Evolutionary conservation across 768 basidiomycete species (phyloP), one percentile per base, ranked within the genome.

Genomic region (Boletus tomentosulus): DNA sequence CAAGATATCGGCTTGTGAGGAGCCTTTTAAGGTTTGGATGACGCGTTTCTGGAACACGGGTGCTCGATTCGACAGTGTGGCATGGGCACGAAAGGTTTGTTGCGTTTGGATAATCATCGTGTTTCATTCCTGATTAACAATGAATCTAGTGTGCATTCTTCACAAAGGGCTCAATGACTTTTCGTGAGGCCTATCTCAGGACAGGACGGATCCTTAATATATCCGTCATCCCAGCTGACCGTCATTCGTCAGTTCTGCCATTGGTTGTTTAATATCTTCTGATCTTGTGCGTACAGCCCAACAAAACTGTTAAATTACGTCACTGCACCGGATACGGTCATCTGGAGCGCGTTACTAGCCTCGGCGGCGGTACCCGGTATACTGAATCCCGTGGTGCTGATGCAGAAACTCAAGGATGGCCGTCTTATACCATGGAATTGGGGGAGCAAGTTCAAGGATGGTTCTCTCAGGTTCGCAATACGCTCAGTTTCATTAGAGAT

Each of bases 301-400:
- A 98, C 97, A 2, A 98, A 98, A 70, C 73, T 99, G 3, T 76
- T 99, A 11, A 99, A 98, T 67, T 93, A 97, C 64, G 81, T 98
- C 57, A 95, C 93, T 19, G 89, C 94, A n/a, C 97, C 97, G 0
- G 90, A 98, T 67, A 89, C 87, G 3, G 75, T 90, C 19, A 88
- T 90, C 51, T 91, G 87, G 88, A 85, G 81, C 42, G 86, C 87
- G 3, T 62, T 90, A 35, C 72, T 96, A 39, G 92, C 93, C 6
- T 93, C 92, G 5, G 94, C 95, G 3, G 95, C 96, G 24, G 95
- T 97, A 2, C 96, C 95, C 0, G 93, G 96, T 0, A 96, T 98
- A 60, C 69, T 98, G 39, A 95, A 97, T 61, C 93, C 96, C 5
- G 96, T 98, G 15, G 93, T 94, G 0, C 71, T 99, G 50, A 90